phyloP scores from a whole-genome alignment of 1,139 yeast genomes.

The Pneumocystis jirovecii region DNA sequence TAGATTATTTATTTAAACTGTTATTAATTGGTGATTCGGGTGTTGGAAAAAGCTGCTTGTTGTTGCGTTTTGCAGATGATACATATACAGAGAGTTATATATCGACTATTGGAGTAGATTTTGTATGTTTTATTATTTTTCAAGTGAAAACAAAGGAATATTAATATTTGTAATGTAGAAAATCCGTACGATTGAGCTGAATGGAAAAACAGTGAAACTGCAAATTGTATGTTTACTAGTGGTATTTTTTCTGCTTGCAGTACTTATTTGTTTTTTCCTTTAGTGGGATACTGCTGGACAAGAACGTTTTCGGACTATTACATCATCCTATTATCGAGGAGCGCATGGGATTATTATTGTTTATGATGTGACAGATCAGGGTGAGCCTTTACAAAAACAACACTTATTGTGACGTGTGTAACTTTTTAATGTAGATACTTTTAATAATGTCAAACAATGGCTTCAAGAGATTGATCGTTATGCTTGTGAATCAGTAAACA shows the following conservation, averaged over 20 bases:
- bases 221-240: constrained; percentile 40
- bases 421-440: constrained; percentile 34
- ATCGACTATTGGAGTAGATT: constrained; percentile 95
- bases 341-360: constrained; percentile 97
- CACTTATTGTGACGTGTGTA: neutral
- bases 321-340: constrained; percentile 94
- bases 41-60: constrained; percentile 90
- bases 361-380: constrained; percentile 96
- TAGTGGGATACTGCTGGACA: constrained; percentile 98
- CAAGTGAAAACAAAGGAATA: neutral
- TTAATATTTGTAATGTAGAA: constrained; percentile 26
- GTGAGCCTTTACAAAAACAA: neutral
- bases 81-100: constrained; percentile 94
- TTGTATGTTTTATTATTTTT: constrained; percentile 23
- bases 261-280: neutral
- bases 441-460: constrained; percentile 97
- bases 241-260: neutral
- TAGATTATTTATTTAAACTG: constrained; percentile 87
- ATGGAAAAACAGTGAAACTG: constrained; percentile 90
- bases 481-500: constrained; percentile 95
- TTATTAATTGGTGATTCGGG: constrained; percentile 81
- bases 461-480: constrained; percentile 95
- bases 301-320: constrained; percentile 93
- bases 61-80: constrained; percentile 92
- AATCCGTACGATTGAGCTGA: constrained; percentile 90